Percentiles rank a stretch among this genome's conserved stretches.
Evolutionary conservation across 23 red algal species (phyloP).

Genomic region (Gracilaria caudata): DNA sequence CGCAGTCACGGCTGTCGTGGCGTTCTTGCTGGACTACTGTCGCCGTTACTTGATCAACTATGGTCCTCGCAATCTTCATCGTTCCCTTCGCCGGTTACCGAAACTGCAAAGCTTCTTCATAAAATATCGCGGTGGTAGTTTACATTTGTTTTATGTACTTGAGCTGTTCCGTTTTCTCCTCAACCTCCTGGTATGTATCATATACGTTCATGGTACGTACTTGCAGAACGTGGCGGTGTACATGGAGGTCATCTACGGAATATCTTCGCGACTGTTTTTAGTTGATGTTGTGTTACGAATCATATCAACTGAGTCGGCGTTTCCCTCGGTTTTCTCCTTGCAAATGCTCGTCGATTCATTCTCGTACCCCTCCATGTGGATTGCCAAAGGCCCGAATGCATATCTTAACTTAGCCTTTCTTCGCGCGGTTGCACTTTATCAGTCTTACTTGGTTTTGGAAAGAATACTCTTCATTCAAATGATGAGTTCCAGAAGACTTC

Average conservation of each 20-base stretch:
- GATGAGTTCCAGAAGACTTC: slow-evolving; percentile 56
- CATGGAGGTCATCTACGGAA: slow-evolving; percentile 41
- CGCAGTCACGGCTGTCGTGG: slow-evolving; percentile 12
- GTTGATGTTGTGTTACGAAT: slow-evolving; percentile 44
- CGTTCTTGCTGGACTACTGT: slow-evolving; percentile 28
- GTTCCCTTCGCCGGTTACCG: neutral
- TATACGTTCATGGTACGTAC: slow-evolving; percentile 73
- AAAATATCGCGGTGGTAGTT: slow-evolving; percentile 48
- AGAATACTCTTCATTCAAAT: slow-evolving; percentile 38
- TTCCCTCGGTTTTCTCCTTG: slow-evolving; percentile 42
- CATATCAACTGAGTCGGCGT: slow-evolving; percentile 39
- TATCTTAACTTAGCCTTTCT: slow-evolving; percentile 78
- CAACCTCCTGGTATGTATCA: slow-evolving; percentile 40
- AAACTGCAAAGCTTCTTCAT: slow-evolving; percentile 16
- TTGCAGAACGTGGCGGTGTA: slow-evolving; percentile 37
- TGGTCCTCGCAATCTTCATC: slow-evolving; percentile 8
- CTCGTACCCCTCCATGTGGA: slow-evolving; percentile 62
- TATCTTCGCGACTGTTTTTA: slow-evolving; percentile 29
- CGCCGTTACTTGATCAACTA: slow-evolving; percentile 28
- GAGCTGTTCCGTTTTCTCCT: slow-evolving; percentile 40
- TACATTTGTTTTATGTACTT: slow-evolving; percentile 38
- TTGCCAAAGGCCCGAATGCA: slow-evolving; percentile 38
- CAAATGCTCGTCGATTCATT: slow-evolving; percentile 41
- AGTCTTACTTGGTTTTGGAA: slow-evolving; percentile 40
- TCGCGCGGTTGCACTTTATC: slow-evolving; percentile 39